Base-by-base conservation (phyloP, 139 green algal genomes). In the Dunaliella primolecta region DNA sequence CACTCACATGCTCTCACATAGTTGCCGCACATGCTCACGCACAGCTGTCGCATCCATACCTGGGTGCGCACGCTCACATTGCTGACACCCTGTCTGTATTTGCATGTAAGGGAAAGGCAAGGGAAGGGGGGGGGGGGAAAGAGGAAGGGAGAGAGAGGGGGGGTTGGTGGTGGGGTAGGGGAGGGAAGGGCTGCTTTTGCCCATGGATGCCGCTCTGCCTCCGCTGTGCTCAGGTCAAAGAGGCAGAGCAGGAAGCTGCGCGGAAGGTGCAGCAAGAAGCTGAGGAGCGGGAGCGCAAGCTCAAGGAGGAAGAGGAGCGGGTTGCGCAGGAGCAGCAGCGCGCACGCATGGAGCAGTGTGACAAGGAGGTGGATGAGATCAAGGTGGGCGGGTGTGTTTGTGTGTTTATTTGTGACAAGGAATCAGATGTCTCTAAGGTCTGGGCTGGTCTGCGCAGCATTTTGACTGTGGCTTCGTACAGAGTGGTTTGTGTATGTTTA, bases 311-410 rank as follows among this genome's bases (percentile, higher is more conserved):
- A 38, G 83, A 82, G 83, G 83, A 82, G 83, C 38, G 70, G 1
- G 24, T 64, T 1, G 32, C 30, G 36, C 72, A n/a, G 20, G 83
- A 81, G 38, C 31, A 86, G 84, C 84, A 85, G 80, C 80, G 72
- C 1, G 81, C 81, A 30, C 81, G 84, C 35, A 64, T 84, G 34
- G 84, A 88, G 38, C 84, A 88, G 80, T 81, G 78, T 15, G 37
- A 80, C 72, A 85, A 85, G 74, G 84, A 88, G 84, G 57, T 88
- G 72, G 84, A 74, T 33, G 84, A 88, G 38, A 88, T 85, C 74
- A 85, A 85, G 81, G 81, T 85, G 81, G 1, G 81, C 56, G 15
- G 1, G 56, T 31, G 32, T 78, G 56, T 7, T 3, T n/a, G 31
- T 37, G 32, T 81, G 30, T 37, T 24, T 81, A 38, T n/a, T 7